Conservation (phyloP, 495 filamentous ascomycete genomes). For the Pyronema domesticum region DNA sequence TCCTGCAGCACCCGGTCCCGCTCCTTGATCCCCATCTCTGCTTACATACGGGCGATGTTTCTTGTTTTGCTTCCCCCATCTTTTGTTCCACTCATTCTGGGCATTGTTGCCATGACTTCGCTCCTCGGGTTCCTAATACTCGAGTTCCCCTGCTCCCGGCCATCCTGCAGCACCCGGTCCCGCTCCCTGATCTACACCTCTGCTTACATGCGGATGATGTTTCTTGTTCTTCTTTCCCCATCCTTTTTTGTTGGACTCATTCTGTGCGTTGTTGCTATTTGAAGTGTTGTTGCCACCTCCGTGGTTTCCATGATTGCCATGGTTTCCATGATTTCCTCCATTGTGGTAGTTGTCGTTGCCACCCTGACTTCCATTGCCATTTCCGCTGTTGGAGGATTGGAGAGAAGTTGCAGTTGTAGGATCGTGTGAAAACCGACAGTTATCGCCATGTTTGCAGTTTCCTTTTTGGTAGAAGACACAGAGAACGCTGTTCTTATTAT, state of each 20-base stretch:
- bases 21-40: conserved; percentile 8
- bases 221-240: conserved; percentile 5
- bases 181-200: conserved; percentile 14
- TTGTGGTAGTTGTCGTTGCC: neutral
- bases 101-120: no score
- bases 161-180: conserved; percentile 18
- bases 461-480: conserved; percentile 22
- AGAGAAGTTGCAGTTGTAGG: conserved; percentile 3
- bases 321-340: neutral
- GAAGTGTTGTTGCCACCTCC: no score
- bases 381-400: neutral
- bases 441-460: conserved; percentile 24
- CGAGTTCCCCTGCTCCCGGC: conserved; percentile 20
- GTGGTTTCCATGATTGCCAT: conserved; percentile 1
- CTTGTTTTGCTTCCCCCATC: no score
- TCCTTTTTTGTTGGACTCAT: no score
- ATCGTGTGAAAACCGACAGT: conserved; percentile 21
- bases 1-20: conserved; percentile 13
- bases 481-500: conserved; percentile 14
- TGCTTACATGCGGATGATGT: conserved; percentile 6
- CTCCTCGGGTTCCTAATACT: conserved; percentile 10
- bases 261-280: no score
- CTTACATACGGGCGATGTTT: neutral
- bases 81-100: no score
- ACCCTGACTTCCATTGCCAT: neutral